Evolutionary conservation across 345 rosid species (phyloP), one percentile per base, ranked within the genome.

Genomic region (Citrus maxima): DNA sequence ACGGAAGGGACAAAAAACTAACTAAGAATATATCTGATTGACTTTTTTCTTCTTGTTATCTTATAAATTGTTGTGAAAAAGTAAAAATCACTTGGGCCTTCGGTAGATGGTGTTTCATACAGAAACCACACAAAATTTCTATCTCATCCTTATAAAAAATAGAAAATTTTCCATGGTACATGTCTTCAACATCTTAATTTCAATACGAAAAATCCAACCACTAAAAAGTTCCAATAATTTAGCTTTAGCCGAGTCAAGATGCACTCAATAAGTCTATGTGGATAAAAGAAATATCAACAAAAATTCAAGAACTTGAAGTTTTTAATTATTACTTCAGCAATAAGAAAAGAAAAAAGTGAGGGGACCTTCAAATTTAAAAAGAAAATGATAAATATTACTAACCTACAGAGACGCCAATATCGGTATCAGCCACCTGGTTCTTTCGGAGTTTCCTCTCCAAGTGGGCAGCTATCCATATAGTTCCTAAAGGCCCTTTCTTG

Each of bases 381-480:
- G 49, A 18, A 72, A 65, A 10, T n/a, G 38, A 22, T 21, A 77
- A 70, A 62, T 35, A 62, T 3, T 9, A 90, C 97, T 84, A 59
- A 97, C 99, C 99, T 65, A 97, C 99, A 63, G 99, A 97, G 85
- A 90, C 90, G 28, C 99, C 98, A 34, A 97, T 97, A 79, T 97
- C 98, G n/a, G 99, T 94, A 82, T 97, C 99, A 21, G 99, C 98
- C 22, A 97, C 99, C 88, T 97, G 99, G 80, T 94, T 97, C 91
- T 97, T 97, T 5, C 99, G 96, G 64, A 97, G 98, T 91, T 97
- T 97, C 86, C 99, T 89, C 89, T 97, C 99, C 87, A 97, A 86
- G 85, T 97, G 99, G 61, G 99, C 99, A 2, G 99, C 99, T 35
- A 97, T 97, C 99, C 99, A 97, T 84, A 97, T 97, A 4, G 99